Percentiles rank a stretch among this genome's conserved stretches.
Conservation (phyloP, 2,329 filamentous ascomycete species). For the Botrytis paeoniae region DNA sequence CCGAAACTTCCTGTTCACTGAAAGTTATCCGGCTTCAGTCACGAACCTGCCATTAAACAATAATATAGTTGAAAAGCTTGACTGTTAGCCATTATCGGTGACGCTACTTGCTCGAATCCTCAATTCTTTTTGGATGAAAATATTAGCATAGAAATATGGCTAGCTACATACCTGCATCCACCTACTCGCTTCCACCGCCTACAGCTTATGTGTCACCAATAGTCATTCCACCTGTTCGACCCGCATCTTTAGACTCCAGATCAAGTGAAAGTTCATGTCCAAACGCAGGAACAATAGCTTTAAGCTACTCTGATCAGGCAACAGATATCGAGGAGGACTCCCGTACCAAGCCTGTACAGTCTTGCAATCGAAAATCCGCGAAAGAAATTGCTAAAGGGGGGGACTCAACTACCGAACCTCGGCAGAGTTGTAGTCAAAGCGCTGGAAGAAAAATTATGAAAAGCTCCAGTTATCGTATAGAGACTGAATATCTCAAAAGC, state of each 20-base stretch:
- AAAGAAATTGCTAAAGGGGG: background rate
- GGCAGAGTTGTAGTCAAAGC: background rate
- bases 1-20: background rate
- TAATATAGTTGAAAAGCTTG: background rate
- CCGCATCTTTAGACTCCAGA: background rate
- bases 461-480: slow-evolving; percentile 2
- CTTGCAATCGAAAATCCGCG: background rate
- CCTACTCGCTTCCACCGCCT: background rate
- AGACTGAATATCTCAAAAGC: background rate
- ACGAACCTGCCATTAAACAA: background rate
- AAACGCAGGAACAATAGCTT: background rate
- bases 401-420: background rate
- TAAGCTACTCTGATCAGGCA: background rate
- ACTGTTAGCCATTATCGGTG: background rate
- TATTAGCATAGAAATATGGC: background rate
- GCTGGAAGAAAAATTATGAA: background rate
- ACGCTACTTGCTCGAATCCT: background rate
- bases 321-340: background rate
- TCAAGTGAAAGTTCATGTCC: background rate
- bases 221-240: background rate
- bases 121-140: background rate
- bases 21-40: background rate
- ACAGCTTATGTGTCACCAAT: background rate
- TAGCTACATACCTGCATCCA: background rate
- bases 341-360: background rate